A percentile compares a stretch with the other conserved stretches of the same genome.
These are phyloP conservation scores for Casuarina equisetifolia DNA, from an alignment of 306 rosid genomes.

Conservation along the genomic window DNA sequence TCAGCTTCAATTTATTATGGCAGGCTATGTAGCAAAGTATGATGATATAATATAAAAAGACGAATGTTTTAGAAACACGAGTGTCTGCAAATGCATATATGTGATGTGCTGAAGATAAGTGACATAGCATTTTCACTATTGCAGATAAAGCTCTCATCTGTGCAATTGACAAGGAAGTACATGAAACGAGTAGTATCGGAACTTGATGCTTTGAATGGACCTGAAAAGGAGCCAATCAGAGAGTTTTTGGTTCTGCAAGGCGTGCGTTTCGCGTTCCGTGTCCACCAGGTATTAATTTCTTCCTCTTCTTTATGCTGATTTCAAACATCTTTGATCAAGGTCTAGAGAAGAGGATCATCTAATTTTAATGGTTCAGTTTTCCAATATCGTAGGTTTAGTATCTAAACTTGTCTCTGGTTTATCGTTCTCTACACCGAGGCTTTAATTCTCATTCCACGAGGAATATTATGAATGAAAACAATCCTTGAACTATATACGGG, in stretches of 20 bases:
- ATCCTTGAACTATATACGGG: no score
- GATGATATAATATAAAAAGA: no score
- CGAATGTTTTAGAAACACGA: no score
- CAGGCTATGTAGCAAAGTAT: no score
- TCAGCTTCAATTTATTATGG: no score
- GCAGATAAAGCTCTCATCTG: slow-evolving; percentile 95
- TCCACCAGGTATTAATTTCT: slow-evolving; percentile 71
- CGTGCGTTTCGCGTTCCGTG: slow-evolving; percentile 90
- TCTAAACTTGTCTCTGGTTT: no score
- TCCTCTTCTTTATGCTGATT: background rate
- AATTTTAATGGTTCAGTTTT: background rate
- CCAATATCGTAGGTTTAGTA: no score
- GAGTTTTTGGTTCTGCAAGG: slow-evolving; percentile 86
- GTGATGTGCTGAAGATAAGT: slow-evolving; percentile 17
- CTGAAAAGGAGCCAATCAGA: slow-evolving; percentile 84
- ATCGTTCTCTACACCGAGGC: no score
- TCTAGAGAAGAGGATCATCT: background rate
- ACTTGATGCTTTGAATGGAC: slow-evolving; percentile 71
- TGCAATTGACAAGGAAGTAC: slow-evolving; percentile 82
- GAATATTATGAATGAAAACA: no score
- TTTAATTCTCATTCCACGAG: no score
- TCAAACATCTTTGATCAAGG: background rate
- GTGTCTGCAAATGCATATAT: background rate
- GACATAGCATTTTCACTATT: slow-evolving; percentile 11
- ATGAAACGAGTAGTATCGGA: slow-evolving; percentile 91